Conservation (phyloP, 257 asterid genomes). For the Scutellaria baicalensis region DNA sequence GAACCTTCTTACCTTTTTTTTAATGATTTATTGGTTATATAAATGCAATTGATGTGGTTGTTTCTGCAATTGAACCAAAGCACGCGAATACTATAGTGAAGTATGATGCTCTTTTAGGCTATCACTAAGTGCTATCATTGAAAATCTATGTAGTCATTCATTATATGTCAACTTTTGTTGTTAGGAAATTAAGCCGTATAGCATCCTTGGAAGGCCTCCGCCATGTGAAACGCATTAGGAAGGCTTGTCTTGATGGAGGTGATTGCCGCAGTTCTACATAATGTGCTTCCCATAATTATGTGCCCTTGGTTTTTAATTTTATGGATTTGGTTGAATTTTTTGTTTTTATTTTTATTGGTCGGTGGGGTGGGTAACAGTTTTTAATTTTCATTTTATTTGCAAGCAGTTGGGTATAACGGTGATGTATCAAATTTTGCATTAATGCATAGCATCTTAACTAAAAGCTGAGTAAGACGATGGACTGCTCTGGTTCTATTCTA, state of each 20-base stretch:
- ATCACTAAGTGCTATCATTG: no score
- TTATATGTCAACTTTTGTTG: slow-evolving; percentile 7
- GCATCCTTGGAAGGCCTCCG: slow-evolving; percentile 86
- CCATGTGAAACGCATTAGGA: slow-evolving; percentile 80
- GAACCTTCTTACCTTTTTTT: neutral
- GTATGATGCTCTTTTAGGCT: no score
- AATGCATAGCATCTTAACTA: neutral
- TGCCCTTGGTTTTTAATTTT: neutral
- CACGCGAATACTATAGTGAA: slow-evolving; percentile 62
- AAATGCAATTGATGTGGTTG: slow-evolving; percentile 46
- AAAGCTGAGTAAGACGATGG: neutral
- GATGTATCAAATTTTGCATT: no score
- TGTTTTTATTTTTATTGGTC: no score
- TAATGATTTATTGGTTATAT: neutral
- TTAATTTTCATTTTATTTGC: no score
- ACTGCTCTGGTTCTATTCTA: neutral
- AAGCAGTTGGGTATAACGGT: no score
- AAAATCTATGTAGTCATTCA: no score
- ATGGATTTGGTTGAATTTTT: neutral
- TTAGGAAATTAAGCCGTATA: slow-evolving; percentile 66
- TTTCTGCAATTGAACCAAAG: slow-evolving; percentile 65
- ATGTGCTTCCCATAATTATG: neutral
- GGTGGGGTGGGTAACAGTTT: no score
- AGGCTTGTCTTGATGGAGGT: slow-evolving; percentile 60
- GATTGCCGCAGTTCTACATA: neutral